phyloP scores from a whole-genome alignment of 2,329 filamentous ascomycete species.

The Alternaria alternata region DNA sequence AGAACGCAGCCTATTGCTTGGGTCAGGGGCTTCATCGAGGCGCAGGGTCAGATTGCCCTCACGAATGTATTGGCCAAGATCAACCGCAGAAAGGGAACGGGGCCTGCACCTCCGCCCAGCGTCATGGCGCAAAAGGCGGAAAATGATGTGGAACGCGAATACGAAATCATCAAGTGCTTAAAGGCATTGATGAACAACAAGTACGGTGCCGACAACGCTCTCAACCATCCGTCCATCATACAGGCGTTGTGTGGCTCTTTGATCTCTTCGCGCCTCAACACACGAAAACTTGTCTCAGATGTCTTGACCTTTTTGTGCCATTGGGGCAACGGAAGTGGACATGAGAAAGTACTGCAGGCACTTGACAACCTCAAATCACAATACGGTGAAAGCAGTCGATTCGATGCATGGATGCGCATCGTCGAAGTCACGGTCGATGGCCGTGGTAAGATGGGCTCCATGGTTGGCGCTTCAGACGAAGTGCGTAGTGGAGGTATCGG shows the following conservation, averaged over 20 bases:
- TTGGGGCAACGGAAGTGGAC: slow-evolving; percentile 88
- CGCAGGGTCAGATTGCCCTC: slow-evolving; percentile 93
- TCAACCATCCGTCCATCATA: slow-evolving; percentile 88
- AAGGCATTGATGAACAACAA: slow-evolving; percentile 99
- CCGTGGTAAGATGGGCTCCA: slow-evolving; percentile 96
- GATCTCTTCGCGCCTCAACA: slow-evolving; percentile 87
- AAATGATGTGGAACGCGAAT: slow-evolving; percentile 87
- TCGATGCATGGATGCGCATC: slow-evolving; percentile 98
- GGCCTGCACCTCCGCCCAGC: slow-evolving; percentile 69
- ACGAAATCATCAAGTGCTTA: slow-evolving; percentile 96
- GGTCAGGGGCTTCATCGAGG: slow-evolving; percentile 96
- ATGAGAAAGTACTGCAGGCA: slow-evolving; percentile 91
- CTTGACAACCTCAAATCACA: slow-evolving; percentile 90
- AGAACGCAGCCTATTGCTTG: slow-evolving; percentile 95
- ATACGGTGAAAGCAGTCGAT: slow-evolving; percentile 90
- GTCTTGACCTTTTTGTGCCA: slow-evolving; percentile 96
- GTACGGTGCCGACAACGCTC: slow-evolving; percentile 94
- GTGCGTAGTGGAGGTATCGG: slow-evolving; percentile 94
- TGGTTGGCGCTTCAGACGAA: slow-evolving; percentile 96
- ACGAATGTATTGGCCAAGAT: slow-evolving; percentile 94
- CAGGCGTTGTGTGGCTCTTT: slow-evolving; percentile 86
- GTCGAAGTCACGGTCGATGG: slow-evolving; percentile 97
- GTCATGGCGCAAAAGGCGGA: slow-evolving; percentile 65
- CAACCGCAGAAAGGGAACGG: slow-evolving; percentile 82
- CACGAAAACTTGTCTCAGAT: slow-evolving; percentile 93